Evolutionary conservation across 352 stramenopile species (phyloP), one percentile per base, ranked within the genome.

Genomic region (Phytopythium boreale): DNA sequence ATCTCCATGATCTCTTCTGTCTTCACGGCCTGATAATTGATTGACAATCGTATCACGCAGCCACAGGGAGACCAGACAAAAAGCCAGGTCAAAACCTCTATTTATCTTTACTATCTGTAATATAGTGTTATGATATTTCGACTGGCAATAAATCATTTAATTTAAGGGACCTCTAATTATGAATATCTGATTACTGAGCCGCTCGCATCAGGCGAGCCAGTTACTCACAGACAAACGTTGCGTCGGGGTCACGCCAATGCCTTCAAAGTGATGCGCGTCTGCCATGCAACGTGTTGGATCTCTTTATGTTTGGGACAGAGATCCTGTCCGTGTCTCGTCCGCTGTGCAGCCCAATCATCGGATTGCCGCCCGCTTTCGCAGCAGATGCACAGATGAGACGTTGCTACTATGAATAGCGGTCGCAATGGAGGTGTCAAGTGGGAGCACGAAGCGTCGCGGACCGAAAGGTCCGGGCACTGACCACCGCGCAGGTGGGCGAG

Each of bases 141-240:
- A 51, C 4, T 15, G 10, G 5, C 15, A 1, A 34, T 22, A 37
- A 24, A 9, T 26, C 12, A 22, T 17, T 26, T n/a, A 11, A 29
- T 26, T 37, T 11, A 55, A 15, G 6, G 41, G 3, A 29, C 26
- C 41, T 52, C 19, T 53, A 26, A 29, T 10, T 15, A 43, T 7
- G 1, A 24, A n/a, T 62, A 53, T 62, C 56, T 62, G 56, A 62
- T 62, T 61, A 61, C 39, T 39, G 24, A 39, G 36, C 24, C 26
- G 14, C 51, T 51, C 36, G 56, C 24, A n/a, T 50, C 31, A 37
- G 27, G 12, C n/a, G 50, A 39, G 39, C 24, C n/a, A 24, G 34
- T 50, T 50, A 59, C 52, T 59, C 10, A 20, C 46, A 31, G 11
- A 15, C 20, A 26, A 26, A 3, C 29, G 8, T 26, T 20, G n/a